Conservation (phyloP, 208 protist genomes). For the Trichomonas vaginalis region DNA sequence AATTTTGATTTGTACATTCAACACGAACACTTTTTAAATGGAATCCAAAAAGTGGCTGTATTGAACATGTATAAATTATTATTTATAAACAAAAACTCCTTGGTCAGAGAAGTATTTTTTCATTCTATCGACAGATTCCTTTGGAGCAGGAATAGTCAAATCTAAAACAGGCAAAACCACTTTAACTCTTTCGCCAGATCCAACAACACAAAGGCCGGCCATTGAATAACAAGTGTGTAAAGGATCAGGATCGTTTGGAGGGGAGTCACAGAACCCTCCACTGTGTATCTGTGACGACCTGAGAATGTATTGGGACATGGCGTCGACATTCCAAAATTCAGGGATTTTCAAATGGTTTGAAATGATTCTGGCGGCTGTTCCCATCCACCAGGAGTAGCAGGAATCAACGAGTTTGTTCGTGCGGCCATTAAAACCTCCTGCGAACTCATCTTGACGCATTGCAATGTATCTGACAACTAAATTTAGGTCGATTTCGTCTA, state of each 20-base stretch:
- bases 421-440: slow-evolving; percentile 32
- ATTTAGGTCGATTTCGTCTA: slow-evolving; percentile 16
- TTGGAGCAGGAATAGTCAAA: background rate
- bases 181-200: background rate
- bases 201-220: background rate
- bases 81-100: too few species aligned
- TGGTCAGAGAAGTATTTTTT: background rate
- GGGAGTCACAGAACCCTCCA: background rate
- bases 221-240: background rate
- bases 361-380: background rate
- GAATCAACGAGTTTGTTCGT: slow-evolving; percentile 38
- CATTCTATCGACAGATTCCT: background rate
- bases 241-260: background rate
- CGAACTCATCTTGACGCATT: slow-evolving; percentile 20
- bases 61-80: too few species aligned
- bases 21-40: too few species aligned
- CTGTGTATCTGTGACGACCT: background rate
- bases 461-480: slow-evolving; percentile 25
- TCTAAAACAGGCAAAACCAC: background rate
- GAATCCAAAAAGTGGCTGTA: too few species aligned
- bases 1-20: too few species aligned
- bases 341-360: background rate
- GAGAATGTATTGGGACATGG: background rate
- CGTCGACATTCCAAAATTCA: background rate
- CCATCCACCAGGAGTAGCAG: slow-evolving; percentile 36